Conservation (phyloP, 1,284 basidiomycete species). For the Apiotrichum porosum region DNA sequence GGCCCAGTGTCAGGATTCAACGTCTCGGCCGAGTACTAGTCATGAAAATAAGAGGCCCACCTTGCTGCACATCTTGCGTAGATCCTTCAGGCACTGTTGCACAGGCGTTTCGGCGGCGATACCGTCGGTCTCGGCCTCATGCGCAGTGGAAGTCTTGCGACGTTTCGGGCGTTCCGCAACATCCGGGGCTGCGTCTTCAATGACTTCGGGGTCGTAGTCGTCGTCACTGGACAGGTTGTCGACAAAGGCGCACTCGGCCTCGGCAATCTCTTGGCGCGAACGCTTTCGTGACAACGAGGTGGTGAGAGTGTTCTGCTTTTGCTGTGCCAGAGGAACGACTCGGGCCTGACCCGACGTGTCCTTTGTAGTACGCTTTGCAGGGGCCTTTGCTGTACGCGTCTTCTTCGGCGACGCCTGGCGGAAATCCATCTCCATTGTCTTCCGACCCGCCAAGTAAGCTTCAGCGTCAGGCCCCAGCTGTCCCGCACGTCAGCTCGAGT, state of each 20-base stretch:
- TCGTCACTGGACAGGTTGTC: conserved; percentile 35
- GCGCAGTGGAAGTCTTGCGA: too few species aligned
- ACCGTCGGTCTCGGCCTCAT: conserved; percentile 53
- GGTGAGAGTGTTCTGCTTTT: conserved; percentile 5
- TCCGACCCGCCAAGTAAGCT: conserved; percentile 25
- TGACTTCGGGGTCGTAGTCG: conserved; percentile 13
- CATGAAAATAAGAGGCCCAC: too few species aligned
- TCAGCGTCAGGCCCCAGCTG: conserved; percentile 32
- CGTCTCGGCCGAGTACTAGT: too few species aligned
- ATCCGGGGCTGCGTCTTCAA: conserved; percentile 57
- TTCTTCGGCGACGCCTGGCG: too few species aligned
- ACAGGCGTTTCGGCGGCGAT: conserved; percentile 38
- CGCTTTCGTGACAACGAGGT: conserved; percentile 30
- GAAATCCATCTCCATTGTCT: conserved; percentile 33
- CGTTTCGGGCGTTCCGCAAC: conserved; percentile 50
- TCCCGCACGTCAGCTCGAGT: neutral
- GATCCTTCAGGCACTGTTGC: conserved; percentile 4
- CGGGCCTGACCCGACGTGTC: too few species aligned
- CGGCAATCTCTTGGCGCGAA: conserved; percentile 27
- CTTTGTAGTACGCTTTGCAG: too few species aligned
- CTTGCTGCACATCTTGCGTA: conserved; percentile 6
- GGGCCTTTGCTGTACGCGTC: too few species aligned
- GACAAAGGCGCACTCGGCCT: conserved; percentile 34
- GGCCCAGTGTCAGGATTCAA: neutral
- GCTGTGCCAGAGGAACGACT: conserved; percentile 19